These are phyloP conservation scores for Yarrowia sp. DNA, from an alignment of 805 yeast genomes.

Conservation along the genomic window DNA sequence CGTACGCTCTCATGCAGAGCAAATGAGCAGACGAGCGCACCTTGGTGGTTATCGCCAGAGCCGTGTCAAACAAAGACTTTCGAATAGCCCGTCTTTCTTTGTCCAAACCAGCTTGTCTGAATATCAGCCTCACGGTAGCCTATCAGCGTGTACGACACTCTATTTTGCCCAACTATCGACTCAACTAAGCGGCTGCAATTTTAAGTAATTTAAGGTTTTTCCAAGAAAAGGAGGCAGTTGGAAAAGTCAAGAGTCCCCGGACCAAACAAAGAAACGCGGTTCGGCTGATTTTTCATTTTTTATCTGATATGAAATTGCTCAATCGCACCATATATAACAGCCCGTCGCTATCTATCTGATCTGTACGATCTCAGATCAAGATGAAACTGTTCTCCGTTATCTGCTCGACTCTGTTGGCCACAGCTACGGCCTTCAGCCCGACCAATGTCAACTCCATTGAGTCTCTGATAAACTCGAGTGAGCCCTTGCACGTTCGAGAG, in stretches of 20 bases:
- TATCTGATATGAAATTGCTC: constrained; percentile 2
- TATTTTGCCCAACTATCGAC: not conserved
- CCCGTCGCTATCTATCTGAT: not conserved
- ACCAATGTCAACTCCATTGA: constrained; percentile 14
- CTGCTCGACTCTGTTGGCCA: not conserved
- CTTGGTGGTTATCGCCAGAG: not conserved
- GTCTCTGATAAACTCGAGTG: constrained; percentile 1
- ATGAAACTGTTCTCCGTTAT: not conserved
- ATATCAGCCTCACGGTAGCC: not conserved
- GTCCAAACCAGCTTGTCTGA: too few species aligned
- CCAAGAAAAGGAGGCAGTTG: not conserved
- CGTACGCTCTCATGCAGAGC: not conserved
- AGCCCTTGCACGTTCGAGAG: constrained; percentile 6
- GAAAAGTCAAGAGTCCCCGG: not conserved
- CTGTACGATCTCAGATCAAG: not conserved
- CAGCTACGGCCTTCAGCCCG: not conserved
- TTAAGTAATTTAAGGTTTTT: not conserved
- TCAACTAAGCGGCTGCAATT: too few species aligned
- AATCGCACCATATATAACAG: not conserved
- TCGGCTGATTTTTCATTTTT: not conserved
- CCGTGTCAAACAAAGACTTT: not conserved
- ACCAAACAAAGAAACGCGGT: not conserved
- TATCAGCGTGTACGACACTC: not conserved
- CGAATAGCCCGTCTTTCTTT: not conserved
- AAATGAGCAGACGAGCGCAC: not conserved